Evolutionary conservation across 2,329 filamentous ascomycete genomes (phyloP).

Genomic region (Ceratocystis huliohia): DNA sequence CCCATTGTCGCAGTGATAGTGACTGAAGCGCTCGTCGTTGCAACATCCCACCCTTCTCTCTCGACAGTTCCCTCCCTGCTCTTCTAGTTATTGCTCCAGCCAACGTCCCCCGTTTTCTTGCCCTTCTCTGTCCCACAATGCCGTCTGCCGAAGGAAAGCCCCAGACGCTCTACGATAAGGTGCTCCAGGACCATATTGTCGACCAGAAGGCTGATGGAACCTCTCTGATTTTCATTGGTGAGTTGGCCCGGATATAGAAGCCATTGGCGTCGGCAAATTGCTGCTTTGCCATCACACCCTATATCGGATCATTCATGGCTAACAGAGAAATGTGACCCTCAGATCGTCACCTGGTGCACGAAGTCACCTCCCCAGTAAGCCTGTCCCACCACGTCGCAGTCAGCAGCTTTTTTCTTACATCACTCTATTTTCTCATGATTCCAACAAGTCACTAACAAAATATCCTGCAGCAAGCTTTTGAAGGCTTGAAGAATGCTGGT

Average conservation of each 20-base stretch:
- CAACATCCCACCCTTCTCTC: no score
- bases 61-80: no score
- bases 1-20: neutral
- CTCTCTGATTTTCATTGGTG: conserved; percentile 83
- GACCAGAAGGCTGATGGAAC: conserved; percentile 93
- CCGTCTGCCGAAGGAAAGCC: conserved; percentile 59
- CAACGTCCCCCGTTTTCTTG: neutral
- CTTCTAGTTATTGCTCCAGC: conserved; percentile 10
- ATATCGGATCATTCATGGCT: neutral
- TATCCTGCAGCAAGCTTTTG: conserved; percentile 71
- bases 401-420: neutral
- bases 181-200: conserved; percentile 86
- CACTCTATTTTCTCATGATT: neutral
- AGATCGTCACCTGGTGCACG: conserved; percentile 94
- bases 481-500: conserved; percentile 80
- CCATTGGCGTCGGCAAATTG: neutral
- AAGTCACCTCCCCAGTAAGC: conserved; percentile 88
- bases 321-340: neutral
- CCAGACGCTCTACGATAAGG: conserved; percentile 93
- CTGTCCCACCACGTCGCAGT: conserved; percentile 5
- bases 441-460: conserved; percentile 21
- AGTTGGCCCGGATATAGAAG: conserved; percentile 26
- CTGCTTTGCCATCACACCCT: neutral
- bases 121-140: conserved; percentile 43
- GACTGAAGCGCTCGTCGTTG: no score